phyloP scores from a whole-genome alignment of 345 rosid genomes.

The Hypericum androsaemum region DNA sequence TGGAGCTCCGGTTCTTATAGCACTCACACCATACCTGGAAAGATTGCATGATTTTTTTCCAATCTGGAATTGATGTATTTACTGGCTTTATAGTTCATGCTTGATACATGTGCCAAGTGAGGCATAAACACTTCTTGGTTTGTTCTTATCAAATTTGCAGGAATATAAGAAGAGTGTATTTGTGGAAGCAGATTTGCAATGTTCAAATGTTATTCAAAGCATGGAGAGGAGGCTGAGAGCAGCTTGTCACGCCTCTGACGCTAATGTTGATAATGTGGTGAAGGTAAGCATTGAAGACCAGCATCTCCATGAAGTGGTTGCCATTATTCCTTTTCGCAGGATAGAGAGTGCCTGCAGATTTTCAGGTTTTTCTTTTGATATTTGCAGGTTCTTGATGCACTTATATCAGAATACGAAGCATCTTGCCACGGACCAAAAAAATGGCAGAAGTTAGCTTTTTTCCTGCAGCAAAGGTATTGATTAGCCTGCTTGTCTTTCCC shows the following conservation, averaged over 20 bases:
- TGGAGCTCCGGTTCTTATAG: no score
- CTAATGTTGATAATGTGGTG: conserved; percentile 61
- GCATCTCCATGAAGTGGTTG: conserved; percentile 2
- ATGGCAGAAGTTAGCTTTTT: conserved; percentile 81
- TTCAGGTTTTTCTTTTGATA: background rate
- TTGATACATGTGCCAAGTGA: no score
- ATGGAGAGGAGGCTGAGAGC: conserved; percentile 90
- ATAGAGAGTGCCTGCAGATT: background rate
- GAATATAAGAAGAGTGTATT: conserved; percentile 68
- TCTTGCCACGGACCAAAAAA: conserved; percentile 80
- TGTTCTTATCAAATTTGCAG: conserved; percentile 25
- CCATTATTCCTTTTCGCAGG: background rate
- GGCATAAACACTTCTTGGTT: no score
- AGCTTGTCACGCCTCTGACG: conserved; percentile 85
- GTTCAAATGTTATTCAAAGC: conserved; percentile 60
- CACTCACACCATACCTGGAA: no score
- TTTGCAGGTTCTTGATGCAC: conserved; percentile 71
- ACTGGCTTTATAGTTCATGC: no score
- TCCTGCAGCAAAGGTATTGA: conserved; percentile 84
- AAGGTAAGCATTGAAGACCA: conserved; percentile 37
- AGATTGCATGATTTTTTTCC: no score
- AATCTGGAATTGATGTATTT: no score
- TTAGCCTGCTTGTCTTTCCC: background rate
- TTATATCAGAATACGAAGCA: conserved; percentile 64
- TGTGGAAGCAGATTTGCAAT: conserved; percentile 82